Percentiles rank a stretch among this genome's conserved stretches.
These are phyloP conservation scores for Pseudocercospora vitis DNA, from an alignment of 2,329 filamentous ascomycete species.

Conservation along the genomic window DNA sequence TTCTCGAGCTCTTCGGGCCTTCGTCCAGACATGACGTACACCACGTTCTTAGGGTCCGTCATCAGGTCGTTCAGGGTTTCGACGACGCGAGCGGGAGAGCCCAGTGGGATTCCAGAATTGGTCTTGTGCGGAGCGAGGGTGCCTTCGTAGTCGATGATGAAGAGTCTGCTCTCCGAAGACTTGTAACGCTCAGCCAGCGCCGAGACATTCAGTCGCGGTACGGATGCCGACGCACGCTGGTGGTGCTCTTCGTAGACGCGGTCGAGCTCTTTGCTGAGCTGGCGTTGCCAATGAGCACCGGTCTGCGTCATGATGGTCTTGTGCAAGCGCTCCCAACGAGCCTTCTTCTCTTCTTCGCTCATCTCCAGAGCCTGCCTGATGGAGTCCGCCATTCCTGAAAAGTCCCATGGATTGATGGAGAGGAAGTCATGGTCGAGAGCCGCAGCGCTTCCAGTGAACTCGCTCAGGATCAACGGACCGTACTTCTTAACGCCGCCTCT, in stretches of 20 bases:
- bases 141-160: slow-evolving; percentile 91
- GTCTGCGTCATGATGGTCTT: slow-evolving; percentile 76
- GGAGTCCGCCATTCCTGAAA: slow-evolving; percentile 73
- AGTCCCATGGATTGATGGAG: slow-evolving; percentile 93
- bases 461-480: slow-evolving; percentile 85
- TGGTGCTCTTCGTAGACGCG: slow-evolving; percentile 81
- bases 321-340: slow-evolving; percentile 73
- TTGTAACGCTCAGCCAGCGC: slow-evolving; percentile 66
- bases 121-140: slow-evolving; percentile 87
- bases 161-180: slow-evolving; percentile 66
- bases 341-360: slow-evolving; percentile 68
- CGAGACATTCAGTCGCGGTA: slow-evolving; percentile 76
- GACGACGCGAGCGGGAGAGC: slow-evolving; percentile 81
- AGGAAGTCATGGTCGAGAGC: slow-evolving; percentile 80
- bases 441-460: slow-evolving; percentile 89
- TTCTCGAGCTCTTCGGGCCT: slow-evolving; percentile 84
- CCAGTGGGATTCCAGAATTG: slow-evolving; percentile 78
- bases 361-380: slow-evolving; percentile 84
- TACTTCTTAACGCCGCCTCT: slow-evolving; percentile 74
- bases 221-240: slow-evolving; percentile 77
- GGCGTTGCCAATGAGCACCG: slow-evolving; percentile 80
- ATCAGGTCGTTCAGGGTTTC: slow-evolving; percentile 80
- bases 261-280: slow-evolving; percentile 69
- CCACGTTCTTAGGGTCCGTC: slow-evolving; percentile 74
- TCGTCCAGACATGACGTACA: slow-evolving; percentile 92